Evolutionary conservation across 1,139 yeast species (phyloP).

Genomic region (Yamadazyma aaseri): DNA sequence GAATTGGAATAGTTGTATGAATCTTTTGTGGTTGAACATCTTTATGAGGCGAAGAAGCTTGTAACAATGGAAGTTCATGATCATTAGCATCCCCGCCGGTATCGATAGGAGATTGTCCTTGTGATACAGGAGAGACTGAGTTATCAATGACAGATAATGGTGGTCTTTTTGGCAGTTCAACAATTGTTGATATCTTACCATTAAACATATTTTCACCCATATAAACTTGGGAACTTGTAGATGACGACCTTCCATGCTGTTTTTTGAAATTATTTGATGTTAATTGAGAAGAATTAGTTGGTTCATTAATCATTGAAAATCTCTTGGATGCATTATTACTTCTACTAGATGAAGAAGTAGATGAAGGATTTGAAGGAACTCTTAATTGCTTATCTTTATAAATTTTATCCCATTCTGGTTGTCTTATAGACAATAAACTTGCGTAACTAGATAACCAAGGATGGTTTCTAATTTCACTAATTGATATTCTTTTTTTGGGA

Average conservation of each 20-base stretch:
- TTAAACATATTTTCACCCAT: slow-evolving; percentile 3
- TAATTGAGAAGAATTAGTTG: slow-evolving; percentile 37
- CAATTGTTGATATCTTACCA: slow-evolving; percentile 33
- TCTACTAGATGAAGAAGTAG: slow-evolving; percentile 4
- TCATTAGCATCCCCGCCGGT: background rate
- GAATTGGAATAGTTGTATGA: slow-evolving; percentile 12
- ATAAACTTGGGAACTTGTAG: slow-evolving; percentile 17
- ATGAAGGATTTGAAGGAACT: slow-evolving; percentile 11
- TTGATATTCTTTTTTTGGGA: slow-evolving; percentile 73
- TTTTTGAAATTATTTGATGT: slow-evolving; percentile 13
- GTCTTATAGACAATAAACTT: slow-evolving; percentile 77
- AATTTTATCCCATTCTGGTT: slow-evolving; percentile 83
- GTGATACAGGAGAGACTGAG: slow-evolving; percentile 11
- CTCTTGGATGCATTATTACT: slow-evolving; percentile 27
- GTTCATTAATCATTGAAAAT: slow-evolving; percentile 46
- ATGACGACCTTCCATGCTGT: slow-evolving; percentile 39
- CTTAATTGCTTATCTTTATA: slow-evolving; percentile 32
- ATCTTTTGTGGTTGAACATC: slow-evolving; percentile 8
- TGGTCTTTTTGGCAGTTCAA: slow-evolving; percentile 41
- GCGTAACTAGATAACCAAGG: slow-evolving; percentile 86
- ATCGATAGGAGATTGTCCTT: slow-evolving; percentile 4
- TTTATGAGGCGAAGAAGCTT: no score
- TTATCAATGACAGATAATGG: slow-evolving; percentile 14
- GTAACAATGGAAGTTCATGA: slow-evolving; percentile 3
- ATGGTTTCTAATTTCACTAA: slow-evolving; percentile 73